These are phyloP conservation scores for Angomonas ambiguus DNA, from an alignment of 208 protist species.

Conservation along the genomic window DNA sequence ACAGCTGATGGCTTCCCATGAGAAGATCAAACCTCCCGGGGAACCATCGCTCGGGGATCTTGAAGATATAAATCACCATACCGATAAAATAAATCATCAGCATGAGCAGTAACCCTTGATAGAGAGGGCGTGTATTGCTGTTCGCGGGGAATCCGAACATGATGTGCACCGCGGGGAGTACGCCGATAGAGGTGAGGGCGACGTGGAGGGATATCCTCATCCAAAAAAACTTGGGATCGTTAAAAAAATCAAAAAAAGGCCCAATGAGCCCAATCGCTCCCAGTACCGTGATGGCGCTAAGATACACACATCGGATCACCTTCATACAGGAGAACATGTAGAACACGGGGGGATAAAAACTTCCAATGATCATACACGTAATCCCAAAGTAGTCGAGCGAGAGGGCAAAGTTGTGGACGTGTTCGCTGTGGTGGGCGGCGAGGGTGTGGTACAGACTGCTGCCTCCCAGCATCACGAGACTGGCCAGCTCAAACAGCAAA, in stretches of 20 bases:
- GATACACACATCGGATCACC: constrained; percentile 28
- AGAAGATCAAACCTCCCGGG: constrained; percentile 47
- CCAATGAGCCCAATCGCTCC: constrained; percentile 35
- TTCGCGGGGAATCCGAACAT: constrained; percentile 28
- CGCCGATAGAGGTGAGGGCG: constrained; percentile 28
- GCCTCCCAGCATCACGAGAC: constrained; percentile 32
- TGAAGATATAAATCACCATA: constrained; percentile 38
- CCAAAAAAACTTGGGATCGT: constrained; percentile 18
- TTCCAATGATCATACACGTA: constrained; percentile 44
- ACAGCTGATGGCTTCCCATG: constrained; percentile 40
- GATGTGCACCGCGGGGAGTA: constrained; percentile 34
- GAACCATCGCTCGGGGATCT: constrained; percentile 42
- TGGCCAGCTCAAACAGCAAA: constrained; percentile 26
- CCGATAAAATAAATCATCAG: constrained; percentile 36
- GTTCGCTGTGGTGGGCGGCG: constrained; percentile 21
- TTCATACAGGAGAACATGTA: constrained; percentile 45
- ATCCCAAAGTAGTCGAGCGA: constrained; percentile 57
- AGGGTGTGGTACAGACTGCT: constrained; percentile 40
- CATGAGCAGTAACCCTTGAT: constrained; percentile 28
- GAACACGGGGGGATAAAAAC: constrained; percentile 51
- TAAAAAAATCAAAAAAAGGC: constrained; percentile 33
- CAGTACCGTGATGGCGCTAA: constrained; percentile 30
- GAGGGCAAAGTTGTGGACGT: constrained; percentile 27
- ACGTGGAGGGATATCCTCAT: constrained; percentile 28
- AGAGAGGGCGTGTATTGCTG: constrained; percentile 15